Evolutionary conservation across 805 yeast genomes (phyloP).

Genomic region (Suhomyces sp.): DNA sequence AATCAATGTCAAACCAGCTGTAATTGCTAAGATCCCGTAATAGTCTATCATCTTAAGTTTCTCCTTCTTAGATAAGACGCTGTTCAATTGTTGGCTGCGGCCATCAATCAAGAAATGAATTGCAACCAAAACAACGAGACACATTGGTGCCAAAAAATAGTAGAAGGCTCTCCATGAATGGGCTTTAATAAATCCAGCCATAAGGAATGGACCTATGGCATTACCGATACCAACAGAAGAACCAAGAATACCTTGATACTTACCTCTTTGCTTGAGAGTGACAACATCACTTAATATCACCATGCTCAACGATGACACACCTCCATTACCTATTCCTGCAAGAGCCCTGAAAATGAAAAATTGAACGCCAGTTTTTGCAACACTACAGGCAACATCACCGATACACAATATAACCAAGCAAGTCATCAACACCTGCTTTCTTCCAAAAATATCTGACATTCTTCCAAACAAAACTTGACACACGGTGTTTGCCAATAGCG

Average conservation of each 20-base stretch:
- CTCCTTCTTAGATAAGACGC: conserved; percentile 29
- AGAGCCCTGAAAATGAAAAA: conserved; percentile 53
- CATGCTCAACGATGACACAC: conserved; percentile 50
- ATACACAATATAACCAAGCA: conserved; percentile 40
- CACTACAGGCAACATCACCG: conserved; percentile 51
- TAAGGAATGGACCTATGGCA: conserved; percentile 55
- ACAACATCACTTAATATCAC: conserved; percentile 55
- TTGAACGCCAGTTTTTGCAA: conserved; percentile 48
- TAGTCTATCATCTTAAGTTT: conserved; percentile 52
- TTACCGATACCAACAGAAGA: conserved; percentile 51
- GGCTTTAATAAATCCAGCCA: conserved; percentile 47
- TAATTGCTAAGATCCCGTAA: conserved; percentile 48
- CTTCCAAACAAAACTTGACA: conserved; percentile 57
- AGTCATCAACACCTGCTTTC: conserved; percentile 44
- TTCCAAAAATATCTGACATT: conserved; percentile 53
- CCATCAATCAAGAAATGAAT: conserved; percentile 38
- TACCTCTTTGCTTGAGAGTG: conserved; percentile 52
- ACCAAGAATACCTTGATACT: conserved; percentile 57
- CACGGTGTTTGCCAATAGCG: conserved; percentile 49
- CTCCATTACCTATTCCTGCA: conserved; percentile 59
- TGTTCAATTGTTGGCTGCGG: conserved; percentile 25
- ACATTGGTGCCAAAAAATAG: conserved; percentile 46
- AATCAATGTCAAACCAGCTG: conserved; percentile 49
- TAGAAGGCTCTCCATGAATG: conserved; percentile 57
- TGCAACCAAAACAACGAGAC: conserved; percentile 28